phyloP scores from a whole-genome alignment of 2,329 filamentous ascomycete genomes.

The Fusarium papillatum region DNA sequence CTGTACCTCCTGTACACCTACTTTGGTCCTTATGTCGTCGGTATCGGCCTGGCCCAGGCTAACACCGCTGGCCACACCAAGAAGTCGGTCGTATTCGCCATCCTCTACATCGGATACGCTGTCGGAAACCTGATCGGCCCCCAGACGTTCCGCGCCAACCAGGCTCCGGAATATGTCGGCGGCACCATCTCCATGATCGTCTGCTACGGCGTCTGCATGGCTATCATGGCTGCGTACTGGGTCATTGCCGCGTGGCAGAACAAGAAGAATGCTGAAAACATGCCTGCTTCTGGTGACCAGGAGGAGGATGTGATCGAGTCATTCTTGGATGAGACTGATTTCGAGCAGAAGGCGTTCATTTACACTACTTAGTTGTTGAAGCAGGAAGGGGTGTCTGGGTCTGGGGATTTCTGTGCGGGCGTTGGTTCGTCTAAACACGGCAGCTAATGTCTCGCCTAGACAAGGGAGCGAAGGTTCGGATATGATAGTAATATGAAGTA shows the following conservation, averaged over 20 bases:
- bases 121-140: conserved; percentile 55
- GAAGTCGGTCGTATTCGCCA: conserved; percentile 56
- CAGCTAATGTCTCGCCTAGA: neutral
- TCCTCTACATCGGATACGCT: conserved; percentile 59
- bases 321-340: conserved; percentile 17
- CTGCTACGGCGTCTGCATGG: conserved; percentile 23
- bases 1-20: conserved; percentile 30
- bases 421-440: neutral
- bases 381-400: neutral
- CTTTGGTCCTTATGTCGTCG: conserved; percentile 26
- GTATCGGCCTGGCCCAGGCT: conserved; percentile 19
- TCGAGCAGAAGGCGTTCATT: conserved; percentile 11
- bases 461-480: neutral
- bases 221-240: conserved; percentile 7
- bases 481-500: neutral
- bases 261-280: neutral
- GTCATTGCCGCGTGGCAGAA: conserved; percentile 10
- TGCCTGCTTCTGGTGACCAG: neutral
- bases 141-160: conserved; percentile 51
- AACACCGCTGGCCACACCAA: conserved; percentile 54
- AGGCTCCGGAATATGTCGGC: conserved; percentile 49
- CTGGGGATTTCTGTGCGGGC: neutral
- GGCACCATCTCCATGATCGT: conserved; percentile 27
- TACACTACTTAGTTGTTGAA: conserved; percentile 5
- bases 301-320: conserved; percentile 6